Percentiles rank a stretch among this genome's conserved stretches.
phyloP scores from a whole-genome alignment of 1,284 basidiomycete species.

The Marasmius fiardii region DNA sequence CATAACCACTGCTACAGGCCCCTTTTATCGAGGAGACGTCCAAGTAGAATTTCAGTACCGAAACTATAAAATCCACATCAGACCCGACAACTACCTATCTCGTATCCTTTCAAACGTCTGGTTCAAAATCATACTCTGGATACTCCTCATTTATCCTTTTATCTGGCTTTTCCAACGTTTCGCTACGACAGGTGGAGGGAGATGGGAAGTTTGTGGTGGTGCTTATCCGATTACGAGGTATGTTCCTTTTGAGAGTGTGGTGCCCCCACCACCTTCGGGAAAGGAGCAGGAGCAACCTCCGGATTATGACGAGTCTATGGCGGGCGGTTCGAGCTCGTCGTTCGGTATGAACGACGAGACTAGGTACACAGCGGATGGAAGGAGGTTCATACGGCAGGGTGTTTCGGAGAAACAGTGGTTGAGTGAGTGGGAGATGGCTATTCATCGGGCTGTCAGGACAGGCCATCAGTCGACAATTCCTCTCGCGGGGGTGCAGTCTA shows the following conservation, averaged over 20 bases:
- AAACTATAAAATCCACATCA: slow-evolving; percentile 39
- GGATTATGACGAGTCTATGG: background rate
- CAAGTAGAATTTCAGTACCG: slow-evolving; percentile 37
- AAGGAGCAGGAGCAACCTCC: background rate
- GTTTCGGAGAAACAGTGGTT: background rate
- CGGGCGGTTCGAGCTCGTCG: background rate
- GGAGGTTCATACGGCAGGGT: background rate
- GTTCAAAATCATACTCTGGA: slow-evolving; percentile 49
- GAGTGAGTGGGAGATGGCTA: background rate
- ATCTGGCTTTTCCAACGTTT: slow-evolving; percentile 59
- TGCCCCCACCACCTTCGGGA: background rate
- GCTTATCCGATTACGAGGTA: slow-evolving; percentile 40
- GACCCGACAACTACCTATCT: slow-evolving; percentile 49
- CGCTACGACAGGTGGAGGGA: slow-evolving; percentile 43
- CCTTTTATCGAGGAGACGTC: slow-evolving; percentile 42
- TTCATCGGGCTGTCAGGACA: background rate
- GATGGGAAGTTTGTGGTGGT: slow-evolving; percentile 56
- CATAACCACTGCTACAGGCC: slow-evolving; percentile 31
- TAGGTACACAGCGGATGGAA: background rate
- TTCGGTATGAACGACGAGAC: background rate
- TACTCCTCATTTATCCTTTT: slow-evolving; percentile 60
- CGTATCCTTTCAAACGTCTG: slow-evolving; percentile 48
- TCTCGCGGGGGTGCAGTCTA: background rate
- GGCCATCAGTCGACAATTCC: background rate
- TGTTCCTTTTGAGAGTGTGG: background rate